A percentile compares a stretch with the other conserved stretches of the same genome.
Conservation (phyloP, 2,329 filamentous ascomycete genomes). For the Beauveria sp. region DNA sequence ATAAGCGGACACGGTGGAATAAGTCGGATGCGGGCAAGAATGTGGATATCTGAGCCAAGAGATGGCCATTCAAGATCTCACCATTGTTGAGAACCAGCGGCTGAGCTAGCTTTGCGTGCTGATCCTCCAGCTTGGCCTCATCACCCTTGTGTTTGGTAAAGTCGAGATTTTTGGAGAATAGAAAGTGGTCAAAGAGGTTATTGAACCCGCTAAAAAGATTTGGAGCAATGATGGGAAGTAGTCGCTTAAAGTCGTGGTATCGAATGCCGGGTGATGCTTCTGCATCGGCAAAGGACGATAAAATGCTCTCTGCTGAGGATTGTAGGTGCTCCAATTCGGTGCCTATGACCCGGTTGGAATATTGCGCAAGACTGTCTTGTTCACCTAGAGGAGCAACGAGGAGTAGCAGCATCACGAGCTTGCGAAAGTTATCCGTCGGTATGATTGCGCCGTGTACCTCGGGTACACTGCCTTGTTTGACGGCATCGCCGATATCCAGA, state of each 20-base stretch:
- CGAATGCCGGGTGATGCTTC: slow-evolving; percentile 57
- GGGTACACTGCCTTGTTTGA: slow-evolving; percentile 42
- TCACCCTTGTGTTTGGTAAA: slow-evolving; percentile 46
- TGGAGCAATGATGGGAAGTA: slow-evolving; percentile 54
- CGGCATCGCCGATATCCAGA: slow-evolving; percentile 56
- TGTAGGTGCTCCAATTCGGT: slow-evolving; percentile 51
- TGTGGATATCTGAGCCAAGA: slow-evolving; percentile 64
- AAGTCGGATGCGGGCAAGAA: slow-evolving; percentile 59
- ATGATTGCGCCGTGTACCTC: slow-evolving; percentile 59
- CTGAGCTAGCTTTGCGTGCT: slow-evolving; percentile 26
- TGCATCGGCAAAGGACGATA: slow-evolving; percentile 58
- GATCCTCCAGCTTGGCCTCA: slow-evolving; percentile 14
- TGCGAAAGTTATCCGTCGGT: slow-evolving; percentile 65
- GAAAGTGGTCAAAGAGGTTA: slow-evolving; percentile 65
- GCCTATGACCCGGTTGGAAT: slow-evolving; percentile 48
- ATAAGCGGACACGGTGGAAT: slow-evolving; percentile 56
- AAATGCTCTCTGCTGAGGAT: slow-evolving; percentile 54
- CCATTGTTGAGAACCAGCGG: slow-evolving; percentile 45
- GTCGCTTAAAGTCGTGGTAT: slow-evolving; percentile 51
- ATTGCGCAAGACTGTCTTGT: slow-evolving; percentile 57
- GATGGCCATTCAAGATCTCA: slow-evolving; percentile 57
- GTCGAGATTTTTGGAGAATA: slow-evolving; percentile 66
- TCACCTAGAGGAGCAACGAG: slow-evolving; percentile 56
- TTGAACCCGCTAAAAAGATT: slow-evolving; percentile 62
- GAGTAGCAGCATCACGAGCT: slow-evolving; percentile 62